Evolutionary conservation across 495 filamentous ascomycete species (phyloP), one percentile per base, ranked within the genome.

Genomic region (Hypoxylon lienhwacheense): DNA sequence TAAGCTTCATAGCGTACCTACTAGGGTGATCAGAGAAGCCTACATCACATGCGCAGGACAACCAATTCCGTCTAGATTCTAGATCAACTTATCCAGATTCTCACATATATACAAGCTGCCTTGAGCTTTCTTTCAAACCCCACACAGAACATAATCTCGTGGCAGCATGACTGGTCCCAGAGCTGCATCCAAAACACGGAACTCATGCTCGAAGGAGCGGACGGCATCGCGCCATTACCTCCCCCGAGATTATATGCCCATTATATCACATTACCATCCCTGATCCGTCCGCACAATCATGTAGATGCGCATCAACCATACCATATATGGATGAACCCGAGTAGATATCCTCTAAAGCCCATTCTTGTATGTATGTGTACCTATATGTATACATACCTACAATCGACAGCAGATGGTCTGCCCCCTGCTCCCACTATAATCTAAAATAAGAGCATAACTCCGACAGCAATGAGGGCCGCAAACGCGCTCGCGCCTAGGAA

Each of bases 391-490:
- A 37, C 25, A 39, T 8, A n/a, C 5, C 28, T 10, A n/a, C 16
- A 45, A 28, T 44, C 10, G 2, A 31, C 16, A 41, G 17, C 3
- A 35, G 6, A 0, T 39, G 6, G 5, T 4, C 14, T n/a, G n/a
- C n/a, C n/a, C n/a, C 24, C 15, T 36, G 8, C n/a, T 8, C 14
- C 4, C 29, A 29, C 14, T 20, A 15, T 37, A 7, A 26, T 20
- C 29, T 61, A 80, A 28, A 78, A 50, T 51, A 71, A 64, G 17
- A 80, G 63, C 65, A 77, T 70, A 6, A 63, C 76, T 10, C 66
- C 73, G 22, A 80, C 64, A 7, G 73, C 77, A 11, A 80, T 49
- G 2, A 79, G 63, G 24, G 71, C 76, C n/a, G 77, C 77, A 47
- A 80, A 74, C 5, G 76, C 64, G 37, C 76, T 79, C 4, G 71